phyloP scores from a whole-genome alignment of 1,284 basidiomycete species.

The Neolentinus lepideus region DNA sequence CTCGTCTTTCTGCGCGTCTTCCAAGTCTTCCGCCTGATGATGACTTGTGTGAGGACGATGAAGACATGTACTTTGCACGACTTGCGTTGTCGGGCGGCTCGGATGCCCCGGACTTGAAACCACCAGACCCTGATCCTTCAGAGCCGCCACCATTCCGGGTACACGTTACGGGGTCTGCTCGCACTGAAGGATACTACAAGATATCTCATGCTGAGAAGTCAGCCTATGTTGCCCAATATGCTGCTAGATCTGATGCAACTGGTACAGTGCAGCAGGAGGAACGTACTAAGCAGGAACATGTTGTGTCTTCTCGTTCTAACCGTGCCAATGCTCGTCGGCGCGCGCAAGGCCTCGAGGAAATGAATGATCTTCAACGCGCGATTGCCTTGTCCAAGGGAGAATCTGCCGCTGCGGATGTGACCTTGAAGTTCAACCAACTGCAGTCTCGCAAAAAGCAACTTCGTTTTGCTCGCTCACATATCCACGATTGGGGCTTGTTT shows the following conservation, averaged over 20 bases:
- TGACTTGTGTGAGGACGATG: slow-evolving; percentile 80
- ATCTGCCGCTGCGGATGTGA: slow-evolving; percentile 54
- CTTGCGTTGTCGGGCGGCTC: slow-evolving; percentile 44
- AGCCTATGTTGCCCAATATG: slow-evolving; percentile 79
- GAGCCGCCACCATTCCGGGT: slow-evolving; percentile 45
- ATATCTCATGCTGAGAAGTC: slow-evolving; percentile 91
- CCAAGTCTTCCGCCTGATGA: slow-evolving; percentile 54
- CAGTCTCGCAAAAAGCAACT: slow-evolving; percentile 98
- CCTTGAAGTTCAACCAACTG: slow-evolving; percentile 96
- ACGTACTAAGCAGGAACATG: slow-evolving; percentile 6
- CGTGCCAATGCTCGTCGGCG: slow-evolving; percentile 92
- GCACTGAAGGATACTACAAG: slow-evolving; percentile 94
- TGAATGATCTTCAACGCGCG: slow-evolving; percentile 77
- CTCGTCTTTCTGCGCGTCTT: slow-evolving; percentile 33
- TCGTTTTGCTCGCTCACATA: slow-evolving; percentile 91
- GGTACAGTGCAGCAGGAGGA: slow-evolving; percentile 24
- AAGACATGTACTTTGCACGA: slow-evolving; percentile 84
- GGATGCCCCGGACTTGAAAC: slow-evolving; percentile 15
- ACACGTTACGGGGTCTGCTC: slow-evolving; percentile 77
- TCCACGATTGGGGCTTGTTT: slow-evolving; percentile 97
- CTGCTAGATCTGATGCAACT: slow-evolving; percentile 41
- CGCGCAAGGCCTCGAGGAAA: slow-evolving; percentile 92
- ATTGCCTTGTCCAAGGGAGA: slow-evolving; percentile 72
- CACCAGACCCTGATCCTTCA: slow-evolving; percentile 23
- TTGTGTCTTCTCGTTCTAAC: slow-evolving; percentile 79